These are phyloP conservation scores for Colletotrichum australisinense DNA, from an alignment of 2,329 filamentous ascomycete genomes.

Conservation along the genomic window DNA sequence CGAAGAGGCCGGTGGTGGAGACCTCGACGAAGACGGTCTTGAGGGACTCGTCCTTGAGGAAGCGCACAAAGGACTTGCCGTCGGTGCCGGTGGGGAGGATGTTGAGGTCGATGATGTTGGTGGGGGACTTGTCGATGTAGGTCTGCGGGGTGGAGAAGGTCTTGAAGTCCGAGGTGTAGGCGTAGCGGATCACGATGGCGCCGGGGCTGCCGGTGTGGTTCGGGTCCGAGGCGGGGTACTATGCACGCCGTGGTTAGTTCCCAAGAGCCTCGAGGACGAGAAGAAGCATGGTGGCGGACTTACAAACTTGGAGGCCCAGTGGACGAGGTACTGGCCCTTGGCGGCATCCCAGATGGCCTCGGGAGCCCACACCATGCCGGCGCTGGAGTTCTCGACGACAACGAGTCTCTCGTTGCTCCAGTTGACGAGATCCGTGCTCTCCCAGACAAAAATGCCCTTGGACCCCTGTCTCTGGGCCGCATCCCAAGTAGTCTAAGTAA, in stretches of 20 bases:
- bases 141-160: slow-evolving; percentile 62
- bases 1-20: slow-evolving; percentile 60
- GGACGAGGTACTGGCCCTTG: slow-evolving; percentile 53
- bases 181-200: slow-evolving; percentile 61
- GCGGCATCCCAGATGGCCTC: slow-evolving; percentile 27
- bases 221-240: slow-evolving; percentile 60
- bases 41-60: slow-evolving; percentile 65
- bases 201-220: slow-evolving; percentile 59
- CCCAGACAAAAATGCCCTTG: slow-evolving; percentile 65
- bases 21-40: slow-evolving; percentile 64
- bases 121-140: slow-evolving; percentile 60
- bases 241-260: slow-evolving; percentile 1
- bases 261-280: too few species aligned
- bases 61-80: slow-evolving; percentile 58
- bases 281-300: slow-evolving; percentile 27
- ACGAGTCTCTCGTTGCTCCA: slow-evolving; percentile 61
- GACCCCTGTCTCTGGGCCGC: slow-evolving; percentile 62
- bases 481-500: slow-evolving; percentile 60
- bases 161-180: slow-evolving; percentile 65
- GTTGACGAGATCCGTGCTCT: slow-evolving; percentile 61
- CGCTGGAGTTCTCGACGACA: slow-evolving; percentile 61
- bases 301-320: slow-evolving; percentile 61
- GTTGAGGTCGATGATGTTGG: slow-evolving; percentile 63
- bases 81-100: slow-evolving; percentile 50
- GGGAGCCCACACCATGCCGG: slow-evolving; percentile 70